Percentiles rank a stretch among this genome's conserved stretches.
phyloP scores from a whole-genome alignment of 163 green algal species.

The Coccomyxa subellipsoidea region DNA sequence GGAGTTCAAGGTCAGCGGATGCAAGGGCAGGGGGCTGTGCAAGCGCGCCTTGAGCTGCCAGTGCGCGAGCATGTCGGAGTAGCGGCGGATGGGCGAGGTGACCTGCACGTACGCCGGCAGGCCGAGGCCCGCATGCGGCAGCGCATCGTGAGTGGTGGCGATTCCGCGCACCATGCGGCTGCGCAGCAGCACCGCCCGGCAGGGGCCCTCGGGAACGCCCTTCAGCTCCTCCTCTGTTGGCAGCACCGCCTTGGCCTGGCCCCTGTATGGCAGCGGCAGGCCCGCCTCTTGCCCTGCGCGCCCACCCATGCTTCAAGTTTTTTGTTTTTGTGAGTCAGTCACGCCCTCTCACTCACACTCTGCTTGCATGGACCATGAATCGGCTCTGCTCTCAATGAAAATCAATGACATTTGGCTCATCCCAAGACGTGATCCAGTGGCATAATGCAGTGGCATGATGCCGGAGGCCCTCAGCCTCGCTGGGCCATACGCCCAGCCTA shows the following conservation, averaged over 20 bases:
- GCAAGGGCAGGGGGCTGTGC: no score
- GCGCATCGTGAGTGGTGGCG: slow-evolving; percentile 23
- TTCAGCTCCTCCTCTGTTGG: slow-evolving; percentile 40
- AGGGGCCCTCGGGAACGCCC: slow-evolving; percentile 59
- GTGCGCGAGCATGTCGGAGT: slow-evolving; percentile 75
- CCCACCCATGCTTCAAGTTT: no score
- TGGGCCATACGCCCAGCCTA: no score
- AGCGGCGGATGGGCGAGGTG: slow-evolving; percentile 86
- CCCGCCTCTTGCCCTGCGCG: slow-evolving; percentile 25
- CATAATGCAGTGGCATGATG: no score
- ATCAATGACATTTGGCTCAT: no score
- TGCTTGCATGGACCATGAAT: no score
- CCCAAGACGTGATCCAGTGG: no score
- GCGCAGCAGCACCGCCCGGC: slow-evolving; percentile 56
- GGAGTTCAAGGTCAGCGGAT: no score
- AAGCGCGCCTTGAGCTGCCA: slow-evolving; percentile 66
- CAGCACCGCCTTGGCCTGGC: slow-evolving; percentile 48
- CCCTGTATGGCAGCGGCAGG: slow-evolving; percentile 74
- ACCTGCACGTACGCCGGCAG: slow-evolving; percentile 88
- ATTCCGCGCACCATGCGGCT: slow-evolving; percentile 66
- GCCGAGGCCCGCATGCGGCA: slow-evolving; percentile 72
- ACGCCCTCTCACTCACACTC: no score
- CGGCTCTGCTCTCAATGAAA: no score
- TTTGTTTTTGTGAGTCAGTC: no score
- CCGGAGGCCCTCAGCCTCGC: no score